These are phyloP conservation scores for Alloteropsis semialata DNA, from an alignment of 176 grass and related monocot genomes.

Conservation along the genomic window DNA sequence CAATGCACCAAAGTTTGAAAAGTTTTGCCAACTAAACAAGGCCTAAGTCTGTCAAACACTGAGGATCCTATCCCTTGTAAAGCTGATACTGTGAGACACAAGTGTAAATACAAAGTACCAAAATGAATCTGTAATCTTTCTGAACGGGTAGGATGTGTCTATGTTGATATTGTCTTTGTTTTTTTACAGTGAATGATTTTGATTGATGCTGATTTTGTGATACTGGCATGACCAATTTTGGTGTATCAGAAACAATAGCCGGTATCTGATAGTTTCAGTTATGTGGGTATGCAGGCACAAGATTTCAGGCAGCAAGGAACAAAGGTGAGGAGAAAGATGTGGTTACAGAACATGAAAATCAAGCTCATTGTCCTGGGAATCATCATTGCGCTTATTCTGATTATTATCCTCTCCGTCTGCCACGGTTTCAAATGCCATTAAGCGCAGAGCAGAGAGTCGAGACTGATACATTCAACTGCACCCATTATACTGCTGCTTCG, in stretches of 20 bases:
- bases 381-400: slow-evolving; percentile 78
- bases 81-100: no score
- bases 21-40: no score
- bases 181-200: not conserved
- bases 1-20: no score
- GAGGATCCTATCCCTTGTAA: no score
- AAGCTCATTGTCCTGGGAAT: slow-evolving; percentile 89
- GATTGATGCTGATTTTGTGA: not conserved
- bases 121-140: no score
- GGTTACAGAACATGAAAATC: slow-evolving; percentile 97
- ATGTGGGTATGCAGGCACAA: slow-evolving; percentile 51
- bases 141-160: no score
- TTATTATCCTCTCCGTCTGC: slow-evolving; percentile 85
- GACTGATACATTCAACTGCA: slow-evolving; percentile 21
- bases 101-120: no score
- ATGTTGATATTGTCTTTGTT: not conserved
- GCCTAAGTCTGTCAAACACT: no score
- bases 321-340: slow-evolving; percentile 86
- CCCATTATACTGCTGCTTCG: slow-evolving; percentile 36
- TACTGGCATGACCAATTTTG: not conserved
- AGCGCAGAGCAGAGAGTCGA: not conserved
- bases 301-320: slow-evolving; percentile 88
- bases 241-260: not conserved
- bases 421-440: slow-evolving; percentile 82
- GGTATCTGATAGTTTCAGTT: not conserved